Conservation (phyloP, 2,329 filamentous ascomycete genomes). For the Arthrobotrys megalospora region DNA sequence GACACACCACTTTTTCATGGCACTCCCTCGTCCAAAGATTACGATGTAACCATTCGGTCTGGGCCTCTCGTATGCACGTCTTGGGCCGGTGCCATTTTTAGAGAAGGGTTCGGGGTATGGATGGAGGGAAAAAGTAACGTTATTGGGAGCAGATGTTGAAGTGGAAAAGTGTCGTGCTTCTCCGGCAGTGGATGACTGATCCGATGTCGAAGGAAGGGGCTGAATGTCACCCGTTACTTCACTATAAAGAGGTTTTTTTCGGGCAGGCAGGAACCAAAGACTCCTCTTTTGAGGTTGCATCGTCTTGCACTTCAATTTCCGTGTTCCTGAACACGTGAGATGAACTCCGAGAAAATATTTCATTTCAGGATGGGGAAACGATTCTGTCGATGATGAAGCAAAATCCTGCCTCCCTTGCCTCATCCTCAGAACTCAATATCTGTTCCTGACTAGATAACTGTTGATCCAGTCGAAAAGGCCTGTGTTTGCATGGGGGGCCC, state of each 20-base stretch:
- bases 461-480: constrained; percentile 40
- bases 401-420: constrained; percentile 16
- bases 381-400: constrained; percentile 26
- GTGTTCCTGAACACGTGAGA: constrained; percentile 44
- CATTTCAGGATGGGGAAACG: not conserved
- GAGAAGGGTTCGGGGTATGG: constrained; percentile 39
- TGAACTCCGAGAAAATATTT: constrained; percentile 22
- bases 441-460: constrained; percentile 53
- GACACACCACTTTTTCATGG: constrained; percentile 46
- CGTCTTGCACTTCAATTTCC: constrained; percentile 49
- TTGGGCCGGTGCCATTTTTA: constrained; percentile 59
- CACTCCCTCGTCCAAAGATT: constrained; percentile 33
- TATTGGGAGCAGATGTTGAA: constrained; percentile 17
- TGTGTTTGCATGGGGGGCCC: constrained; percentile 51
- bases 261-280: constrained; percentile 44
- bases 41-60: constrained; percentile 60
- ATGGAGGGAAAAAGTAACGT: constrained; percentile 52
- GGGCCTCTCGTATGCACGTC: constrained; percentile 36
- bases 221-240: constrained; percentile 56
- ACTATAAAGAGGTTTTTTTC: constrained; percentile 30
- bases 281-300: constrained; percentile 55
- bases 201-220: constrained; percentile 39
- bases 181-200: constrained; percentile 54
- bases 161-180: constrained; percentile 44
- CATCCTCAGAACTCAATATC: constrained; percentile 36